Evolutionary conservation across 2,329 filamentous ascomycete genomes (phyloP).

Genomic region (Talaromyces sp.): DNA sequence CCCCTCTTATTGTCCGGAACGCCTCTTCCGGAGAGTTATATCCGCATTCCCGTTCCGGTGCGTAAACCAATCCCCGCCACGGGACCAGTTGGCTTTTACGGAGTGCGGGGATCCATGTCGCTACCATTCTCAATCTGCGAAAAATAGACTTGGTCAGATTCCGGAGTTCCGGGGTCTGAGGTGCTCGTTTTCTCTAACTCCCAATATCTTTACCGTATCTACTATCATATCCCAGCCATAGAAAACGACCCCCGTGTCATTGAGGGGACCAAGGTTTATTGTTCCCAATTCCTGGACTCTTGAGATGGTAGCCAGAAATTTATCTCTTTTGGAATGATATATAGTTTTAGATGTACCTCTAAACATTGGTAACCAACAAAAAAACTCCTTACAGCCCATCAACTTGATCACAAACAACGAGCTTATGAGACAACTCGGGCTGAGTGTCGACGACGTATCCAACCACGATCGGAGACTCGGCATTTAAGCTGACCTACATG

Average conservation of each 20-base stretch:
- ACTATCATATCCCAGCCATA: background rate
- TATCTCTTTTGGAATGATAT: background rate
- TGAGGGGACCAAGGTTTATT: background rate
- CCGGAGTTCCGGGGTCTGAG: background rate
- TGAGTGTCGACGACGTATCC: background rate
- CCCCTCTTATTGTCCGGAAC: background rate
- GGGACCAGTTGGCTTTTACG: background rate
- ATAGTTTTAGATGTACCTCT: background rate
- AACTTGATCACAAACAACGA: background rate
- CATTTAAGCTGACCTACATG: background rate
- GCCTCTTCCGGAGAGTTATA: background rate
- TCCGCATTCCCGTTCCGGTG: background rate
- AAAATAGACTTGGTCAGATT: background rate
- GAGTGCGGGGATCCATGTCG: background rate
- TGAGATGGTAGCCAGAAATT: background rate
- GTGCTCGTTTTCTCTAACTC: background rate
- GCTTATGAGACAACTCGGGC: background rate
- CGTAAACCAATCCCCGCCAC: background rate
- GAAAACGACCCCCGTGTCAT: background rate
- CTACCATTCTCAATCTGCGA: background rate
- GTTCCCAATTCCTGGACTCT: background rate
- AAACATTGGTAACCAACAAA: background rate
- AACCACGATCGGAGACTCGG: background rate
- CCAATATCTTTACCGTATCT: background rate
- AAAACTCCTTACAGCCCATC: background rate